Percentiles rank a stretch among this genome's conserved stretches.
These are phyloP conservation scores for Grosmannia clavigera DNA, from an alignment of 2,329 filamentous ascomycete genomes.

Conservation along the genomic window DNA sequence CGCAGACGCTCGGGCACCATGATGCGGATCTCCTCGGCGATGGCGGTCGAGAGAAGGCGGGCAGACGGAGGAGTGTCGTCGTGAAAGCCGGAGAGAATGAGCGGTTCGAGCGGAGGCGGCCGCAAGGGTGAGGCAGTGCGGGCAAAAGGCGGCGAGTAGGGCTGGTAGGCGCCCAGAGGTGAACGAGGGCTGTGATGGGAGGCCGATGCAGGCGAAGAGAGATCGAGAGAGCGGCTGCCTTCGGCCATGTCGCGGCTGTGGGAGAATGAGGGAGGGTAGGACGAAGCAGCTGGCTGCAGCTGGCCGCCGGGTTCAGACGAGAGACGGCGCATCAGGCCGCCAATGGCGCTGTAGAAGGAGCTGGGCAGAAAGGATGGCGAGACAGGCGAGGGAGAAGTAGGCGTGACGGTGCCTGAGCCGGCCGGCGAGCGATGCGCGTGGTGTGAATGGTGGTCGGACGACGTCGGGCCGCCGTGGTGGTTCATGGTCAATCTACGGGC, in stretches of 20 bases:
- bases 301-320: slow-evolving; percentile 32
- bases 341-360: slow-evolving; percentile 32
- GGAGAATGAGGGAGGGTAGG: background rate
- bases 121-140: slow-evolving; percentile 68
- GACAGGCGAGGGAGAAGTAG: slow-evolving; percentile 16
- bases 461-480: background rate
- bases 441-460: slow-evolving; percentile 2
- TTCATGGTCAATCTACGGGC: background rate
- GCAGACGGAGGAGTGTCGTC: slow-evolving; percentile 45
- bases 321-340: slow-evolving; percentile 57
- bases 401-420: slow-evolving; percentile 7
- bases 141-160: slow-evolving; percentile 29
- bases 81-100: slow-evolving; percentile 56
- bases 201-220: background rate
- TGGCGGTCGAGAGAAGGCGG: slow-evolving; percentile 54
- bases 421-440: slow-evolving; percentile 3
- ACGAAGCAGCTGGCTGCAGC: slow-evolving; percentile 12
- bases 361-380: slow-evolving; percentile 20
- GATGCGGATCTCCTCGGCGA: slow-evolving; percentile 88
- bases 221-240: slow-evolving; percentile 5
- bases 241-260: background rate
- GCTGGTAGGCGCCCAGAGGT: background rate
- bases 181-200: slow-evolving; percentile 1
- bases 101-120: slow-evolving; percentile 75
- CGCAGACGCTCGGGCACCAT: slow-evolving; percentile 79